Percentiles rank a stretch among this genome's conserved stretches.
phyloP scores from a whole-genome alignment of 805 yeast genomes.

The Ogataea nakhonphanomensis region DNA sequence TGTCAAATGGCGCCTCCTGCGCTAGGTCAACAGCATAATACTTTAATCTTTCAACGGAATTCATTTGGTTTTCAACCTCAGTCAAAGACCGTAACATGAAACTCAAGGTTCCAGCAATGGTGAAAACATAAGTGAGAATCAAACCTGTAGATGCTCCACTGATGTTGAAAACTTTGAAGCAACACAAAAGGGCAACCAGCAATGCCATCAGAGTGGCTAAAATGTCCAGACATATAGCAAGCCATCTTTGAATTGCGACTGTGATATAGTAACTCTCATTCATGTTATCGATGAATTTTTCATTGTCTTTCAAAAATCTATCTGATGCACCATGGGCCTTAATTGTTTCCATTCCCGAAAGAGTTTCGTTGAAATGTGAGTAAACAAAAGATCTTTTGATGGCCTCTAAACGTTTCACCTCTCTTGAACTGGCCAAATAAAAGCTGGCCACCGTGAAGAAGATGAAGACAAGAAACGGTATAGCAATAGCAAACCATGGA shows the following conservation, averaged over 20 bases:
- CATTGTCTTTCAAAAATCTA: constrained; percentile 47
- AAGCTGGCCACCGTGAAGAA: constrained; percentile 48
- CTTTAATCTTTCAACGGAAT: constrained; percentile 70
- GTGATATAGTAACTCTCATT: constrained; percentile 62
- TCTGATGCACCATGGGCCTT: constrained; percentile 46
- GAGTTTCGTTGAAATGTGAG: constrained; percentile 65
- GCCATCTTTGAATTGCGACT: constrained; percentile 62
- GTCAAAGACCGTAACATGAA: constrained; percentile 57
- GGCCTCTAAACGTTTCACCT: constrained; percentile 72
- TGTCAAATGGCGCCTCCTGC: constrained; percentile 62
- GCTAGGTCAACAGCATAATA: constrained; percentile 60
- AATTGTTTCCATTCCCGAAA: constrained; percentile 64
- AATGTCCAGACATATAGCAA: constrained; percentile 51
- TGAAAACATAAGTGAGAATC: constrained; percentile 55
- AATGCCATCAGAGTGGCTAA: constrained; percentile 42
- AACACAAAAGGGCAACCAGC: constrained; percentile 53
- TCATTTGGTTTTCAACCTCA: constrained; percentile 75
- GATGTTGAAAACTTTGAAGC: constrained; percentile 54
- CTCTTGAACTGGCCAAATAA: constrained; percentile 72
- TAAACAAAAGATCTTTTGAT: constrained; percentile 66
- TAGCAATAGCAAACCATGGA: constrained; percentile 62
- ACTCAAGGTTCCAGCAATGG: constrained; percentile 53
- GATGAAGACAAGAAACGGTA: constrained; percentile 48
- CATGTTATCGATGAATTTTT: constrained; percentile 51
- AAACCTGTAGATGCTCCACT: constrained; percentile 62